A percentile compares a stretch with the other conserved stretches of the same genome.
Evolutionary conservation across 345 rosid species (phyloP).

Genomic region (sweet orange (Citrus sinensis)): DNA sequence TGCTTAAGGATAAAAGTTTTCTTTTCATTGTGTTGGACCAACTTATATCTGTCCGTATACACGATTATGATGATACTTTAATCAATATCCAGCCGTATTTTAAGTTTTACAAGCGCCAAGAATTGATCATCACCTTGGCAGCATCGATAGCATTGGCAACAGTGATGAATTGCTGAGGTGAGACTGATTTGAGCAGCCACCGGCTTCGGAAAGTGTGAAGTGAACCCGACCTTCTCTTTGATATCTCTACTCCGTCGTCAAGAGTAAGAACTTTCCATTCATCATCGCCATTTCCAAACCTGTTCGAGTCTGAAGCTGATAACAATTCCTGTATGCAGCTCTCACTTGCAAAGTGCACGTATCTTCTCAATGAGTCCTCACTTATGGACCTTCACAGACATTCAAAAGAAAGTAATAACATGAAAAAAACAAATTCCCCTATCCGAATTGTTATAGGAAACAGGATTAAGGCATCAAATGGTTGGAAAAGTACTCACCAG

Average conservation of each 20-base stretch:
- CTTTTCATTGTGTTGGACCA: conserved; percentile 11
- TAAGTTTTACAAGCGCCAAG: neutral
- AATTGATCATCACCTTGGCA: conserved; percentile 48
- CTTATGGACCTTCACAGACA: conserved; percentile 76
- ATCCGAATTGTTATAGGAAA: neutral
- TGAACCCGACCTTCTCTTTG: conserved; percentile 58
- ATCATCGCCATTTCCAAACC: conserved; percentile 45
- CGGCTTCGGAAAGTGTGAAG: conserved; percentile 70
- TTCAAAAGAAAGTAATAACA: neutral
- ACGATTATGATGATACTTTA: neutral
- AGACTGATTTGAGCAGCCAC: conserved; percentile 61
- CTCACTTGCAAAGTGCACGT: conserved; percentile 78
- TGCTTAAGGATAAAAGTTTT: conserved; percentile 12
- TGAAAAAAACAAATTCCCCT: neutral
- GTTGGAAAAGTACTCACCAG: conserved; percentile 27
- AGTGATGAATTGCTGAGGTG: conserved; percentile 63
- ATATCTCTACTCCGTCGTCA: conserved; percentile 65
- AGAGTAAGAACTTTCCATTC: conserved; percentile 58
- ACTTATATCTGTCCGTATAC: neutral
- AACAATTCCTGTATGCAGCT: conserved; percentile 73
- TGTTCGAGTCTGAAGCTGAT: conserved; percentile 60
- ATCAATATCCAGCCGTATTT: neutral
- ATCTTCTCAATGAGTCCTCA: conserved; percentile 70
- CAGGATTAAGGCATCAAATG: neutral
- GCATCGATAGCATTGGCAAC: conserved; percentile 81